phyloP scores from a whole-genome alignment of 2,329 filamentous ascomycete species.

The Capronia americana region DNA sequence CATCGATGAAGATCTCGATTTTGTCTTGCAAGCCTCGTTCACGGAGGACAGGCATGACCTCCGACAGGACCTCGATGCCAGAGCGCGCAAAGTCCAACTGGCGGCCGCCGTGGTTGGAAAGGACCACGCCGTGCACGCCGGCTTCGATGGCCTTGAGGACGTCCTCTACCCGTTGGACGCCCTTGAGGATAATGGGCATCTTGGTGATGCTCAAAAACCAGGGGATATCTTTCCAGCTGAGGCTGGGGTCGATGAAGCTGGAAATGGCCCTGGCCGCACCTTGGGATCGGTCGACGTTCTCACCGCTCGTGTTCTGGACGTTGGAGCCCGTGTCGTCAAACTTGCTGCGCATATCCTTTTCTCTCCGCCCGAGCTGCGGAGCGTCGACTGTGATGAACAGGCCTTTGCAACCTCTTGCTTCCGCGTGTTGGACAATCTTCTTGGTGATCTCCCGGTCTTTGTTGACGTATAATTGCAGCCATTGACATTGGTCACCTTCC shows the following conservation, averaged over 20 bases:
- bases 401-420: conserved; percentile 87
- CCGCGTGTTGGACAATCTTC: conserved; percentile 88
- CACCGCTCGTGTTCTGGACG: conserved; percentile 73
- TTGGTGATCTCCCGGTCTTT: conserved; percentile 90
- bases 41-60: conserved; percentile 87
- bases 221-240: conserved; percentile 91
- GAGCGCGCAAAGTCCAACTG: conserved; percentile 93
- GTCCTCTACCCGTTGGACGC: conserved; percentile 94
- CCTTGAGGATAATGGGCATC: conserved; percentile 96
- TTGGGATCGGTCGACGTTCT: conserved; percentile 81
- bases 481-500: conserved; percentile 82
- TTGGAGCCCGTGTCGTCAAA: conserved; percentile 82
- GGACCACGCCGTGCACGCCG: conserved; percentile 85
- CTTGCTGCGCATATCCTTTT: conserved; percentile 98
- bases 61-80: conserved; percentile 86
- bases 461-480: conserved; percentile 98
- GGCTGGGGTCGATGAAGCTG: conserved; percentile 92
- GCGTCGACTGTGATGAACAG: conserved; percentile 99
- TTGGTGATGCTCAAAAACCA: conserved; percentile 91
- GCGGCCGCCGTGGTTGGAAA: conserved; percentile 94
- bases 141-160: conserved; percentile 83
- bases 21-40: conserved; percentile 74
- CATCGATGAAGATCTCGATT: conserved; percentile 90
- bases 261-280: conserved; percentile 94
- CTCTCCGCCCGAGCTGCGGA: conserved; percentile 88